Conservation (phyloP, 352 stramenopile genomes). For the Thraustotheca clavata region DNA sequence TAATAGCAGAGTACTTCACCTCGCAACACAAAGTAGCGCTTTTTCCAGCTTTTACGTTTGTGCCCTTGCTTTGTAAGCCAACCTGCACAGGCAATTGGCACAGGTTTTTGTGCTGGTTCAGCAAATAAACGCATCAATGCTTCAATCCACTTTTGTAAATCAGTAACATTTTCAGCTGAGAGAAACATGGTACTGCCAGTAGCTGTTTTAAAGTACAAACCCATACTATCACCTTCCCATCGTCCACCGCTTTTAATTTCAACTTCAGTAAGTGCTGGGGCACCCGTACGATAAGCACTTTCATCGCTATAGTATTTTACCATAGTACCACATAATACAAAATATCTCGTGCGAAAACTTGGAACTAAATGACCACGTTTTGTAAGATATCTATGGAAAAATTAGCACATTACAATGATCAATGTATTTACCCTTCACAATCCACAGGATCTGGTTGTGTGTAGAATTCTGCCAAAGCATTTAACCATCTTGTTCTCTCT, state of each 20-base stretch:
- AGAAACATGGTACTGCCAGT: conserved; percentile 82
- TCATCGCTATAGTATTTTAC: conserved; percentile 78
- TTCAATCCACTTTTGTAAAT: conserved; percentile 80
- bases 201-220: conserved; percentile 79
- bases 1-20: conserved; percentile 71
- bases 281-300: conserved; percentile 75
- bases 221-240: conserved; percentile 75
- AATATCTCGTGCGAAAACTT: conserved; percentile 80
- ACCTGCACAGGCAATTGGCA: conserved; percentile 69
- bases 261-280: conserved; percentile 77
- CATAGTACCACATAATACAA: conserved; percentile 74
- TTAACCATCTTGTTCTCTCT: conserved; percentile 69
- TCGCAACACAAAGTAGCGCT: conserved; percentile 83
- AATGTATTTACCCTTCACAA: conserved; percentile 57
- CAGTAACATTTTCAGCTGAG: conserved; percentile 55
- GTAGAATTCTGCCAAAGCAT: conserved; percentile 77
- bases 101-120: conserved; percentile 25
- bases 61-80: conserved; percentile 86
- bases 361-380: conserved; percentile 78
- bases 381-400: conserved; percentile 34
- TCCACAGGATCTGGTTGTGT: conserved; percentile 77
- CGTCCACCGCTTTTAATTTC: conserved; percentile 63
- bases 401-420: neutral
- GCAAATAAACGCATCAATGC: conserved; percentile 43
- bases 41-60: conserved; percentile 88